A percentile compares a stretch with the other conserved stretches of the same genome.
These are phyloP conservation scores for Starmerella vaccinii DNA, from an alignment of 805 yeast genomes.

Conservation along the genomic window DNA sequence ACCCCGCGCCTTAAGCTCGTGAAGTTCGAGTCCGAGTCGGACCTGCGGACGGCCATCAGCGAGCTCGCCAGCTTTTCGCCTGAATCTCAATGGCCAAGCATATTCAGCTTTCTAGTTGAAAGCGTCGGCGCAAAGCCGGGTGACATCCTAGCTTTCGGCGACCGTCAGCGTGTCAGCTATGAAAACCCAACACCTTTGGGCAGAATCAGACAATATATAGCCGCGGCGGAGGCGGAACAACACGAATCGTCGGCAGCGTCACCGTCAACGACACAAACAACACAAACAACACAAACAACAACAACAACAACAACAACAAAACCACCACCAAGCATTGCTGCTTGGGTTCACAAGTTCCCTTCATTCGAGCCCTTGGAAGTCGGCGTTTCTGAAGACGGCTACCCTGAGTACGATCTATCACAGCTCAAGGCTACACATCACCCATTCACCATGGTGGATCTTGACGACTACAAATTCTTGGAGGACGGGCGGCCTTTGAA, in stretches of 20 bases:
- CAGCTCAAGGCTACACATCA: conserved; percentile 73
- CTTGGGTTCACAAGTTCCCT: conserved; percentile 90
- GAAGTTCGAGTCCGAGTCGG: conserved; percentile 4
- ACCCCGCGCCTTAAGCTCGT: conserved; percentile 6
- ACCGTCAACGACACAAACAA: too few species aligned
- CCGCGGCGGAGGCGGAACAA: conserved; percentile 38
- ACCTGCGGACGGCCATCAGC: conserved; percentile 8
- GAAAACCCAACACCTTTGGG: conserved; percentile 97
- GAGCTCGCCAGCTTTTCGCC: conserved; percentile 3
- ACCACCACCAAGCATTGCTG: conserved; percentile 30
- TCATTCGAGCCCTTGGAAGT: conserved; percentile 57
- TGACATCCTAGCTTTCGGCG: conserved; percentile 68
- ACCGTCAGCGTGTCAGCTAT: conserved; percentile 57
- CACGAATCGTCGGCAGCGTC: background rate
- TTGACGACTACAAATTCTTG: conserved; percentile 54
- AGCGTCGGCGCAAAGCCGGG: conserved; percentile 40
- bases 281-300: too few species aligned
- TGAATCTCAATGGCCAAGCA: conserved; percentile 12
- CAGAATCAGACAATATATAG: conserved; percentile 55
- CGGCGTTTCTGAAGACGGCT: conserved; percentile 29
- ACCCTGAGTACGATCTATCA: conserved; percentile 50
- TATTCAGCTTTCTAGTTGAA: background rate
- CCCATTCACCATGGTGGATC: conserved; percentile 88
- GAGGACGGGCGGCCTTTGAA: conserved; percentile 42
- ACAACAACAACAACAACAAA: too few species aligned